phyloP scores from a whole-genome alignment of 2,329 filamentous ascomycete species.

The Talaromyces sp. region DNA sequence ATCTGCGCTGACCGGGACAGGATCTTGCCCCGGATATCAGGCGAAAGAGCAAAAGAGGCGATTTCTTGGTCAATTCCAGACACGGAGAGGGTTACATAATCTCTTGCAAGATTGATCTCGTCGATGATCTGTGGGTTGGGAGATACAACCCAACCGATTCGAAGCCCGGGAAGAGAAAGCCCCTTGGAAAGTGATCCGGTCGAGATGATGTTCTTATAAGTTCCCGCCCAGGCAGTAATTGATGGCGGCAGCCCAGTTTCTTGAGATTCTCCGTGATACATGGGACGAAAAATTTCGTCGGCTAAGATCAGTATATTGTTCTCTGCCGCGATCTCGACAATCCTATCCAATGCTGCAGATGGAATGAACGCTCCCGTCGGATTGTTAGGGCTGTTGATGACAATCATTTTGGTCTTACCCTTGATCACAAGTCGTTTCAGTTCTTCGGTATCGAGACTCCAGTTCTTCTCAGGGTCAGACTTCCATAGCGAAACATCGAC shows the following conservation, averaged over 20 bases:
- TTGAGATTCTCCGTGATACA: background rate
- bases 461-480: background rate
- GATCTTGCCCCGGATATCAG: background rate
- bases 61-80: conserved; percentile 1
- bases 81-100: background rate
- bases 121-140: background rate
- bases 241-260: background rate
- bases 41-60: background rate
- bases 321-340: conserved; percentile 20
- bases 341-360: background rate
- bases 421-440: background rate
- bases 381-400: conserved; percentile 11
- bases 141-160: conserved; percentile 7
- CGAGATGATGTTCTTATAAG: background rate
- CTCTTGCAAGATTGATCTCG: background rate
- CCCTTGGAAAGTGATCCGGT: conserved; percentile 7
- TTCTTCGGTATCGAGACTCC: background rate
- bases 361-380: background rate
- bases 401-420: conserved; percentile 11
- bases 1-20: background rate
- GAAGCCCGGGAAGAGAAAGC: background rate
- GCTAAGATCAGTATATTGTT: conserved; percentile 19
- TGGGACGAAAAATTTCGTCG: background rate
- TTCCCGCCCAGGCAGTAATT: background rate
- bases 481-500: background rate